phyloP scores from a whole-genome alignment of 2,329 filamentous ascomycete species.

The Cladosporium sp. region DNA sequence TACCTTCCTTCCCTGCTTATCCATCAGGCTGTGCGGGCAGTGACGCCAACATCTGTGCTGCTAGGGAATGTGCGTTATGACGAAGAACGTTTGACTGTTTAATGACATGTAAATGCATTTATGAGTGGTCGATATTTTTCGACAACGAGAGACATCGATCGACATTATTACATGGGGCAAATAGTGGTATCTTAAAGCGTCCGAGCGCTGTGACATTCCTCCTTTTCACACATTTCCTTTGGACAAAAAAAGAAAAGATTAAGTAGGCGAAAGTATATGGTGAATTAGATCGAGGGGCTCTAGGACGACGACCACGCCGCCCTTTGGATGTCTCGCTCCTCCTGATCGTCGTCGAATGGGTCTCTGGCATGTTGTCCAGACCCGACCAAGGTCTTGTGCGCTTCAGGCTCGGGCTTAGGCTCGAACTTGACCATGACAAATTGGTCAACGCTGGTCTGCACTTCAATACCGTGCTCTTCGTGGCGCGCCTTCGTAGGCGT shows the following conservation, averaged over 20 bases:
- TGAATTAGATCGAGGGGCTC: too few species aligned
- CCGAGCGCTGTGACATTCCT: not conserved
- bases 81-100: not conserved
- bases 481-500: not conserved
- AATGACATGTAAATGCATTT: not conserved
- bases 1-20: not conserved
- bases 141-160: not conserved
- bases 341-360: constrained; percentile 12
- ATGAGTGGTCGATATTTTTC: not conserved
- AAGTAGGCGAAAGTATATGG: not conserved
- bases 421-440: not conserved
- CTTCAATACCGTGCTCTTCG: constrained; percentile 4
- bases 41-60: not conserved
- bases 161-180: not conserved
- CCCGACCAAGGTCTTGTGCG: constrained; percentile 8
- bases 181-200: constrained; percentile 9
- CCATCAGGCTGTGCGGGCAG: not conserved
- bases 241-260: not conserved
- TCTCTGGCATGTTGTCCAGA: not conserved
- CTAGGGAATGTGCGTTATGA: not conserved
- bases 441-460: constrained; percentile 12
- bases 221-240: not conserved
- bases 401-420: not conserved
- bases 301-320: constrained; percentile 14
- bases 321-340: constrained; percentile 12